phyloP scores from a whole-genome alignment of 73 alveolate species.

The Paramecium sonneborni region DNA sequence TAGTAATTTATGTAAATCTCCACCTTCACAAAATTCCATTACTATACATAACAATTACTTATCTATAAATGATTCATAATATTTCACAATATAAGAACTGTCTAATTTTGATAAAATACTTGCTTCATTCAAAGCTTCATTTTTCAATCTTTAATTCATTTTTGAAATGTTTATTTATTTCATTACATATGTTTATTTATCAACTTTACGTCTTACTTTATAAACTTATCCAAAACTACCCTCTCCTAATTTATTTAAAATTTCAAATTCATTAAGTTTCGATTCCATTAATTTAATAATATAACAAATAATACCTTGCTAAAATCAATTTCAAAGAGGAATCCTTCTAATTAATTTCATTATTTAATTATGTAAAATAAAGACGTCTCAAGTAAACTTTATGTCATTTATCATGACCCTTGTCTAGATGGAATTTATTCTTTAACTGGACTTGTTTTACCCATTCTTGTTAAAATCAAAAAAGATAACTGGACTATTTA shows the following conservation, averaged over 20 bases:
- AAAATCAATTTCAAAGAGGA: background rate
- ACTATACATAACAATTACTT: constrained; percentile 75
- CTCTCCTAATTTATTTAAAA: constrained; percentile 71
- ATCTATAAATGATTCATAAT: constrained; percentile 86
- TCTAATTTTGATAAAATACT: constrained; percentile 76
- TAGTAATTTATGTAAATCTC: constrained; percentile 84
- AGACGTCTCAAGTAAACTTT: background rate
- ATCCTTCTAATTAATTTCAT: background rate
- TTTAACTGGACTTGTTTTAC: background rate
- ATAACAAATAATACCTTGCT: constrained; percentile 1
- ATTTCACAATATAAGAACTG: constrained; percentile 84
- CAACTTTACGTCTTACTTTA: constrained; percentile 70
- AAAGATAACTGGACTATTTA: constrained; percentile 19
- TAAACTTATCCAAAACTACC: constrained; percentile 79
- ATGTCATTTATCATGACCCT: constrained; percentile 53
- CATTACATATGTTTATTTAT: constrained; percentile 61
- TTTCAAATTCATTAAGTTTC: constrained; percentile 75
- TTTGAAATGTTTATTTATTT: constrained; percentile 63
- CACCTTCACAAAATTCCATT: constrained; percentile 94
- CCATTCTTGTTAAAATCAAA: background rate
- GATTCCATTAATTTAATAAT: constrained; percentile 34
- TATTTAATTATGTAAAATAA: background rate
- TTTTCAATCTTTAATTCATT: constrained; percentile 60
- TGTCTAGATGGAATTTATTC: constrained; percentile 55
- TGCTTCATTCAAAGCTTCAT: constrained; percentile 91